Conservation (phyloP, 2,329 filamentous ascomycete species). For the Tolypocladium sp. region DNA sequence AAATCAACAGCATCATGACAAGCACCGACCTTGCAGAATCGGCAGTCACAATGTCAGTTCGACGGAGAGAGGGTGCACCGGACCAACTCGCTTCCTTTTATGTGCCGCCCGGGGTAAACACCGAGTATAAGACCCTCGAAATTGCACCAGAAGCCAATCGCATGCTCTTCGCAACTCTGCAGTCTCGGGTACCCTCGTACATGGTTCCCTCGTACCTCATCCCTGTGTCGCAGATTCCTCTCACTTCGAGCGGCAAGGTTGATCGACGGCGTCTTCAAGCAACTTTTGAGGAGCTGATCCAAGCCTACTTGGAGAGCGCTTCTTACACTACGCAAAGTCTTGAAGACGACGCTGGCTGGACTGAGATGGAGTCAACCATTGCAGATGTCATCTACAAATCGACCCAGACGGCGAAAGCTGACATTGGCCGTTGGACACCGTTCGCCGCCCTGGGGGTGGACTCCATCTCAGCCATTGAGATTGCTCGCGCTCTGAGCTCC, state of each 20-base stretch:
- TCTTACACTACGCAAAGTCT: slow-evolving; percentile 15
- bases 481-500: slow-evolving; percentile 49
- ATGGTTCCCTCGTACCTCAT: slow-evolving; percentile 73
- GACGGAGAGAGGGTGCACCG: slow-evolving; percentile 22
- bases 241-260: slow-evolving; percentile 67
- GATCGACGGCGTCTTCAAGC: slow-evolving; percentile 47
- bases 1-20: slow-evolving; percentile 59
- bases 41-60: slow-evolving; percentile 54
- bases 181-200: slow-evolving; percentile 55
- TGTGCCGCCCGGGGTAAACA: slow-evolving; percentile 30
- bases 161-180: slow-evolving; percentile 45
- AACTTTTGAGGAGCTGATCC: slow-evolving; percentile 36
- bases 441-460: slow-evolving; percentile 75
- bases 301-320: slow-evolving; percentile 31
- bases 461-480: slow-evolving; percentile 69
- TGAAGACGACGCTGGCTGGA: slow-evolving; percentile 34
- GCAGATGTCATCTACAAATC: slow-evolving; percentile 43
- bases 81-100: slow-evolving; percentile 63
- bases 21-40: slow-evolving; percentile 43
- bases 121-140: slow-evolving; percentile 26
- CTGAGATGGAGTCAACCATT: slow-evolving; percentile 45
- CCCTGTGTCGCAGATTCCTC: slow-evolving; percentile 59
- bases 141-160: slow-evolving; percentile 24
- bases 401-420: slow-evolving; percentile 31
- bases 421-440: slow-evolving; percentile 56